Percentiles rank a stretch among this genome's conserved stretches.
phyloP scores from a whole-genome alignment of 176 grass and related monocot genomes.

The Juncus inflexus region DNA sequence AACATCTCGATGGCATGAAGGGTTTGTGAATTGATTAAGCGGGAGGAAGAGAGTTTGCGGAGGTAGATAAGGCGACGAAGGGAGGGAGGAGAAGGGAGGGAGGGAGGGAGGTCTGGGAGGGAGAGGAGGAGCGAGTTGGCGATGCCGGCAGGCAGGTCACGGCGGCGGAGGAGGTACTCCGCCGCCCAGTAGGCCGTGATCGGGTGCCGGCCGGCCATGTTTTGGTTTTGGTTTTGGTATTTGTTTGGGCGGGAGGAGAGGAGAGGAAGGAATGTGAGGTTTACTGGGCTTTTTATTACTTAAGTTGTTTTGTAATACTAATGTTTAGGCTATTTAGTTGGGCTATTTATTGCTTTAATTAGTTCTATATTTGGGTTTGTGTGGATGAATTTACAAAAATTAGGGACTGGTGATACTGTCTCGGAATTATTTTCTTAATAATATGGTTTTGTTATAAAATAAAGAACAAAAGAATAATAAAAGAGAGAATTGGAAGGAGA shows the following conservation, averaged over 20 bases:
- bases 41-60: conserved; percentile 12
- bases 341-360: no score
- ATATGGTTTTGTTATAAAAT: no score
- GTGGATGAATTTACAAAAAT: no score
- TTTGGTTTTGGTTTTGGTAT: background rate
- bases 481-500: no score
- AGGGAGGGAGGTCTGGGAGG: conserved; percentile 13
- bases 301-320: no score
- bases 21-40: background rate
- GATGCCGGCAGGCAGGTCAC: background rate
- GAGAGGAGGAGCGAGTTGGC: conserved; percentile 1
- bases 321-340: no score
- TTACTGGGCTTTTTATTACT: no score
- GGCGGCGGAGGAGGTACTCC: conserved; percentile 31
- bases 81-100: background rate
- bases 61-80: conserved; percentile 14
- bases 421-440: no score
- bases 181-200: background rate
- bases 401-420: no score
- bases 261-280: background rate
- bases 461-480: no score
- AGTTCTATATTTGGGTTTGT: no score
- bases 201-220: background rate
- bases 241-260: conserved; percentile 13
- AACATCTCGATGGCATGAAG: conserved; percentile 20